Conservation (phyloP, 78 protist genomes). For the Dictyostelium purpureum region DNA sequence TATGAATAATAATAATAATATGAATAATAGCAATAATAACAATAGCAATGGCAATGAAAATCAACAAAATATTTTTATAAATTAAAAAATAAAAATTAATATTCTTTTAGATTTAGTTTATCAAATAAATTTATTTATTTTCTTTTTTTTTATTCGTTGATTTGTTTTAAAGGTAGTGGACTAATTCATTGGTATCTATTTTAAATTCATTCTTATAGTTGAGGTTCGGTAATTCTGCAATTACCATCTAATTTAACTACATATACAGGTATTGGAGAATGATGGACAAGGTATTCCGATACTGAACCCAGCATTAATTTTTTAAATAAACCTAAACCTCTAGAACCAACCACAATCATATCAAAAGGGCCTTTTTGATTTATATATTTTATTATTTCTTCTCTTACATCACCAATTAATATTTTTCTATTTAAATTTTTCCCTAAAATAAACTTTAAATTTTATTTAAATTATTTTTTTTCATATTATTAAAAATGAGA, state of each 20-base stretch:
- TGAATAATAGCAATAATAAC: too few species aligned
- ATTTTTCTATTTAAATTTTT: background rate
- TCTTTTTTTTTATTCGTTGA: too few species aligned
- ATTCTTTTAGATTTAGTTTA: too few species aligned
- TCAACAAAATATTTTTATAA: too few species aligned
- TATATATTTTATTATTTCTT: slow-evolving; percentile 46
- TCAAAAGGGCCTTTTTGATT: slow-evolving; percentile 24
- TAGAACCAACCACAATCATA: slow-evolving; percentile 53
- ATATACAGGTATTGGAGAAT: slow-evolving; percentile 61
- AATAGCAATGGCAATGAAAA: too few species aligned
- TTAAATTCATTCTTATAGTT: too few species aligned
- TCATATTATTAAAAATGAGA: background rate
- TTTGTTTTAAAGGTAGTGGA: too few species aligned
- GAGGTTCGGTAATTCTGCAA: background rate
- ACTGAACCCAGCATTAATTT: slow-evolving; percentile 43
- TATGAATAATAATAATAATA: too few species aligned
- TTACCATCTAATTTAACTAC: slow-evolving; percentile 29
- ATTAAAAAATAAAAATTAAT: too few species aligned
- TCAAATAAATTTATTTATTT: too few species aligned
- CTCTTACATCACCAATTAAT: slow-evolving; percentile 39
- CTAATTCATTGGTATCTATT: too few species aligned
- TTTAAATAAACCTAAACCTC: slow-evolving; percentile 35
- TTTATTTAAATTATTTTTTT: background rate
- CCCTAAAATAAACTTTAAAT: background rate
- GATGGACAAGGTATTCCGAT: slow-evolving; percentile 49